Evolutionary conservation across 1,284 basidiomycete genomes (phyloP), one percentile per base, ranked within the genome.

Genomic region (Trichosporon faecale): DNA sequence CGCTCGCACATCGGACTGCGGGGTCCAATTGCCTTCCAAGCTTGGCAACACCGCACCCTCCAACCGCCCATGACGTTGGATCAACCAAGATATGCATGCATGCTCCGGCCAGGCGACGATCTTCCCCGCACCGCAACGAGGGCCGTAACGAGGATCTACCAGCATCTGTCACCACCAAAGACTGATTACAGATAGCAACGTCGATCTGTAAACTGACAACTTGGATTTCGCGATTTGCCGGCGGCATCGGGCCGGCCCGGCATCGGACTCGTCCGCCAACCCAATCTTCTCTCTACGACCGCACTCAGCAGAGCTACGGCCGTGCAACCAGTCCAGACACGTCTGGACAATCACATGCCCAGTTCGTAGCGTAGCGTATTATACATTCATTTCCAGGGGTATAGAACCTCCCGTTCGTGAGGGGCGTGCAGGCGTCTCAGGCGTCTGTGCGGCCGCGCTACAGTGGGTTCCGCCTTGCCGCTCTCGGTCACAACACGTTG

Each of bases 381-480:
- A 25, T 52, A 52, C 49, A 52, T 52, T 52, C 49, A 23, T 52
- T 52, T 52, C 35, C 49, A 52, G 49, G 49, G 49, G 49, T 52
- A 52, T 52, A 52, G 49, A 25, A 52, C 21, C 21, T 23, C 5
- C 14, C 23, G 6, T 52, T 21, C 21, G 23, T 3, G 40, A 44
- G 40, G 9, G 4, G 5, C 5, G 33, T 33, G 33, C n/a, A 33
- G 33, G 9, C 40, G 40, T 44, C 16, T 18, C 8, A 1, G 40
- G 33, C n/a, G 49, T 52, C 49, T 52, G 49, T 52, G 49, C 49
- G 49, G 49, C 49, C 49, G 49, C 49, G 49, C 49, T 52, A 25
- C 21, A 25, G 21, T 52, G 49, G 49, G 49, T 23, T 3, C 16
- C 3, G 3, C 40, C 40, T 44, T 23, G 23, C 23, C 52, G 7